Evolutionary conservation across 495 filamentous ascomycete genomes (phyloP).

Genomic region (Aspergillus sclerotioniger): DNA sequence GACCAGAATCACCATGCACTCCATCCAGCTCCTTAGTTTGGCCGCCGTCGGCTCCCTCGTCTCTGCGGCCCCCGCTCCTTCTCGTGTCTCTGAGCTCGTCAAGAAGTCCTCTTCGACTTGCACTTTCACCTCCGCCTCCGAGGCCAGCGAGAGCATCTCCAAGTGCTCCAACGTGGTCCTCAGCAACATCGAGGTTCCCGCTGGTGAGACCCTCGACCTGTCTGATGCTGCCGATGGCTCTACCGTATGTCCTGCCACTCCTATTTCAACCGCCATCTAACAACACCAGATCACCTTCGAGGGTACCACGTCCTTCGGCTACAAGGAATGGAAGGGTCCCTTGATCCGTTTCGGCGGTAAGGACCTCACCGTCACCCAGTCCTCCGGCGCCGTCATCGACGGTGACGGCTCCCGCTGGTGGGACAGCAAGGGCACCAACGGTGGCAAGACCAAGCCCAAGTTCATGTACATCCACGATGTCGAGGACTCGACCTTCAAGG

Average conservation of each 20-base stretch:
- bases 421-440: slow-evolving; percentile 53
- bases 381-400: slow-evolving; percentile 40
- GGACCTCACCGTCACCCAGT: slow-evolving; percentile 43
- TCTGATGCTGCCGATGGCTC: slow-evolving; percentile 45
- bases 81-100: slow-evolving; percentile 23
- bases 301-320: slow-evolving; percentile 52
- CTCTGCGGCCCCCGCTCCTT: slow-evolving; percentile 28
- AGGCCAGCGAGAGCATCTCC: slow-evolving; percentile 42
- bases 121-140: slow-evolving; percentile 48
- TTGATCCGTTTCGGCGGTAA: slow-evolving; percentile 47
- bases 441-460: slow-evolving; percentile 57
- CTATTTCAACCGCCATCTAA: not conserved
- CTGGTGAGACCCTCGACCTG: slow-evolving; percentile 53
- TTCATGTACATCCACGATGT: slow-evolving; percentile 55
- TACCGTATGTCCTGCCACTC: slow-evolving; percentile 23
- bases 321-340: slow-evolving; percentile 54
- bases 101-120: slow-evolving; percentile 40
- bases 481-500: slow-evolving; percentile 41
- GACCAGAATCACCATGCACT: slow-evolving; percentile 26
- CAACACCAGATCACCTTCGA: slow-evolving; percentile 44
- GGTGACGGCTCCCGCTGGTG: slow-evolving; percentile 50
- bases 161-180: slow-evolving; percentile 53
- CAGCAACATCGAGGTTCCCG: slow-evolving; percentile 48
- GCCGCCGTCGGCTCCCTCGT: slow-evolving; percentile 25
- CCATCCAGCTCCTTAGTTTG: slow-evolving; percentile 20